These are phyloP conservation scores for Lasiodiplodia sp. DNA, from an alignment of 2,329 filamentous ascomycete genomes.

Conservation along the genomic window DNA sequence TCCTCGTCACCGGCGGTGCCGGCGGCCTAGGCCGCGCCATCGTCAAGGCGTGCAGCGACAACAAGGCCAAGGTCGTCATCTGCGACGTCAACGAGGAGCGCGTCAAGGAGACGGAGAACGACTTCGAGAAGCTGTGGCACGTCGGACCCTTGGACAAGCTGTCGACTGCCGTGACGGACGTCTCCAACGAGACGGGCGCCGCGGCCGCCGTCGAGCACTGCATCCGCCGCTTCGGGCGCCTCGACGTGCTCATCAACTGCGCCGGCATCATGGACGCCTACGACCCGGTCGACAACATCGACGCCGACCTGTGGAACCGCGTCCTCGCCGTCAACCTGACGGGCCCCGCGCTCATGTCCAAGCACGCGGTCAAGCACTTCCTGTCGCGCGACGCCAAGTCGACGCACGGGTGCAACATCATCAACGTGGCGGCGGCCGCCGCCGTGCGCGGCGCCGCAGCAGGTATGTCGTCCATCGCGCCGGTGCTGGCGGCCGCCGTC, in stretches of 20 bases:
- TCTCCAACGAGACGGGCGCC: constrained; percentile 21
- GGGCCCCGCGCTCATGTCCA: constrained; percentile 61
- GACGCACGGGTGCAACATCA: constrained; percentile 53
- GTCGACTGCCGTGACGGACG: constrained; percentile 17
- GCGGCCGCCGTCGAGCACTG: constrained; percentile 20
- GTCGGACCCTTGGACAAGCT: constrained; percentile 5
- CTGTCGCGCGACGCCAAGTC: constrained; percentile 46
- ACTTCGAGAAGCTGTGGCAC: constrained; percentile 22
- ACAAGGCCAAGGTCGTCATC: constrained; percentile 45
- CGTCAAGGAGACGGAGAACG: constrained; percentile 21
- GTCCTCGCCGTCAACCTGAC: constrained; percentile 66
- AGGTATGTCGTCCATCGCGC: constrained; percentile 22
- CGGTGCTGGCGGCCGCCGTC: constrained; percentile 28
- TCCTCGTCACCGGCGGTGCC: constrained; percentile 31
- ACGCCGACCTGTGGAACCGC: constrained; percentile 58
- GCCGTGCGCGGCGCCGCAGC: constrained; percentile 16
- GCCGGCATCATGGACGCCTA: constrained; percentile 66
- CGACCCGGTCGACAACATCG: constrained; percentile 58
- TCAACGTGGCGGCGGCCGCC: constrained; percentile 54
- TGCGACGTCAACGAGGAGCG: constrained; percentile 43
- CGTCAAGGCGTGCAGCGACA: constrained; percentile 32
- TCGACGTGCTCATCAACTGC: constrained; percentile 67
- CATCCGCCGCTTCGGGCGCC: constrained; percentile 48
- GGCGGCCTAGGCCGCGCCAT: constrained; percentile 31
- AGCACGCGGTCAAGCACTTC: constrained; percentile 59